Percentiles rank a stretch among this genome's conserved stretches.
Evolutionary conservation across 2,329 filamentous ascomycete genomes (phyloP).

Genomic region (Colletotrichum lupini): DNA sequence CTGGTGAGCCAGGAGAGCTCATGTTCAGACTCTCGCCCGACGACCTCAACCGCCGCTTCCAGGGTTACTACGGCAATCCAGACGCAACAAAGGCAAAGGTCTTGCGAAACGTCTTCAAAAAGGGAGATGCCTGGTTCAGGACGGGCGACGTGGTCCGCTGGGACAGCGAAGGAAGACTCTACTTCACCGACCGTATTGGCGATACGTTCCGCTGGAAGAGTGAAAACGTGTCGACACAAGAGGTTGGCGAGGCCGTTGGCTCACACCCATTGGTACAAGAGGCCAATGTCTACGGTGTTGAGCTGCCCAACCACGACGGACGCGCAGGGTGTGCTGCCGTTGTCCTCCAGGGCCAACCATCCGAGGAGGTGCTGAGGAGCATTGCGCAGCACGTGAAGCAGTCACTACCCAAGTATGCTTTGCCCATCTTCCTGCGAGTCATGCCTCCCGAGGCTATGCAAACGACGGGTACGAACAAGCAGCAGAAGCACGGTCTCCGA

Average conservation of each 20-base stretch:
- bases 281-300: constrained; percentile 88
- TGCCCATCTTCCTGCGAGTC: constrained; percentile 81
- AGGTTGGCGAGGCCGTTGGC: constrained; percentile 82
- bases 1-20: constrained; percentile 79
- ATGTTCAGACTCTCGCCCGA: constrained; percentile 75
- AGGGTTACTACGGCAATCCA: constrained; percentile 84
- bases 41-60: constrained; percentile 74
- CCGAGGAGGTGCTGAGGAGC: constrained; percentile 61
- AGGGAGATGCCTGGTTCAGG: constrained; percentile 85
- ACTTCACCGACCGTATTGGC: constrained; percentile 84
- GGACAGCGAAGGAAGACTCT: constrained; percentile 77
- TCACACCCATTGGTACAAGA: constrained; percentile 75
- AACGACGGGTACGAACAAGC: constrained; percentile 87
- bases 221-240: constrained; percentile 84
- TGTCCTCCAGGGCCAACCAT: constrained; percentile 60
- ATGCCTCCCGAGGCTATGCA: constrained; percentile 67
- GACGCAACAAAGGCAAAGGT: constrained; percentile 80
- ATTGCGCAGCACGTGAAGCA: constrained; percentile 69
- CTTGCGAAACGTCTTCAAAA: constrained; percentile 75
- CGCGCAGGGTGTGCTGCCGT: constrained; percentile 85
- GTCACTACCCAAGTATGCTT: constrained; percentile 77
- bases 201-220: constrained; percentile 86
- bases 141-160: constrained; percentile 84
- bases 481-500: constrained; percentile 82
- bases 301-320: constrained; percentile 83